A percentile compares a stretch with the other conserved stretches of the same genome.
phyloP scores from a whole-genome alignment of 2,329 filamentous ascomycete genomes.

The Alternaria triticimaculans region DNA sequence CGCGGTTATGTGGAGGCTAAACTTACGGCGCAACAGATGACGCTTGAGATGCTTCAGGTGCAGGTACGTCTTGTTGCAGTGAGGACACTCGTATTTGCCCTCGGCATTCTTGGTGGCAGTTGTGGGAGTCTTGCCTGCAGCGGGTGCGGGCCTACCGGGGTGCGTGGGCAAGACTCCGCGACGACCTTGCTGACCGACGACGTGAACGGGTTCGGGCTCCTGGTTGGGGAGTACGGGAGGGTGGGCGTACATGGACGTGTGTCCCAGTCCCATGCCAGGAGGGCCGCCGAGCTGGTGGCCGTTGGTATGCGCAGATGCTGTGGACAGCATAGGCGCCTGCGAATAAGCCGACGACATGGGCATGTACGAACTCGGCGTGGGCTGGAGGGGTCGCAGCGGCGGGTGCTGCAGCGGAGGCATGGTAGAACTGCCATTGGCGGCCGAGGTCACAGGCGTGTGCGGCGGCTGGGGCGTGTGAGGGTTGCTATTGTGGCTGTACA shows the following conservation, averaged over 20 bases:
- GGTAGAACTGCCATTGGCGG: constrained; percentile 36
- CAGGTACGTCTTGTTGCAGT: constrained; percentile 97
- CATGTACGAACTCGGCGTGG: constrained; percentile 46
- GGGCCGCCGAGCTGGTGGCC: constrained; percentile 45
- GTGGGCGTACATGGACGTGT: constrained; percentile 49
- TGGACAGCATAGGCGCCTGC: constrained; percentile 43
- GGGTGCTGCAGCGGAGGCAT: constrained; percentile 48
- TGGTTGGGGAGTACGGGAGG: constrained; percentile 48
- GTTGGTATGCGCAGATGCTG: constrained; percentile 44
- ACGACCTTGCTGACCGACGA: constrained; percentile 92
- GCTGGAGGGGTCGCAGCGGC: constrained; percentile 47
- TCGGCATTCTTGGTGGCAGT: constrained; percentile 95
- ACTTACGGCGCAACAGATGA: constrained; percentile 94
- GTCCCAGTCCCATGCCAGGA: constrained; percentile 47
- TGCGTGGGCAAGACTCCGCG: constrained; percentile 91
- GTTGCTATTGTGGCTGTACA: constrained; percentile 48
- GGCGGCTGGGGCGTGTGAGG: constrained; percentile 47
- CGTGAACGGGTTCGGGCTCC: constrained; percentile 76
- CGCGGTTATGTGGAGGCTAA: constrained; percentile 4
- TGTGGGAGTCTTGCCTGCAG: constrained; percentile 79
- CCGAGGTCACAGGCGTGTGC: constrained; percentile 45
- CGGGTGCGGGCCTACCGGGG: constrained; percentile 80
- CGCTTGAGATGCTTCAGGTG: constrained; percentile 98
- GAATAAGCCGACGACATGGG: constrained; percentile 45
- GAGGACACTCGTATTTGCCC: constrained; percentile 96